Conservation (phyloP, 352 stramenopile species). For the Pythium phragmitis region DNA sequence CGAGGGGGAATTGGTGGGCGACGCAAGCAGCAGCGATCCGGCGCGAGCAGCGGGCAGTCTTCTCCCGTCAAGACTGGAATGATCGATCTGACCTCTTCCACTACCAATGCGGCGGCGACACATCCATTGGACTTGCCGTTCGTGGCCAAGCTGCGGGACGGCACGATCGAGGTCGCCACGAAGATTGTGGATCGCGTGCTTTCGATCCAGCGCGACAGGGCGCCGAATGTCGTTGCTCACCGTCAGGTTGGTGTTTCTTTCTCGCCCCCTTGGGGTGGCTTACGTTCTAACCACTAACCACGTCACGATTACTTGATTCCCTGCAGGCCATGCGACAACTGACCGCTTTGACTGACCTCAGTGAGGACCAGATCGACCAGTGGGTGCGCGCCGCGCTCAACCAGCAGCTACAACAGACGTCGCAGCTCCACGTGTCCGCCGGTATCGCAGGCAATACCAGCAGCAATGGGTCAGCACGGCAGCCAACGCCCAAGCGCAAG, state of each 20-base stretch:
- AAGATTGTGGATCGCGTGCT: conserved; percentile 56
- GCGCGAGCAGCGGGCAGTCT: conserved; percentile 31
- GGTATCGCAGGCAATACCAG: not conserved
- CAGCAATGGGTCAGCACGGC: conserved; percentile 25
- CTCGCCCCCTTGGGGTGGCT: not conserved
- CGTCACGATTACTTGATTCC: not conserved
- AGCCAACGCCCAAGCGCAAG: conserved; percentile 56
- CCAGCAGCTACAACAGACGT: conserved; percentile 25
- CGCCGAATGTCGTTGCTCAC: conserved; percentile 38
- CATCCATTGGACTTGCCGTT: conserved; percentile 56
- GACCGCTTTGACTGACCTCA: conserved; percentile 55
- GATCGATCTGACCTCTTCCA: conserved; percentile 23
- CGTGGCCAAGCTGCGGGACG: conserved; percentile 34
- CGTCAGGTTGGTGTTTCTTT: conserved; percentile 33
- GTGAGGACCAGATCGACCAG: conserved; percentile 57
- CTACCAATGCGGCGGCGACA: conserved; percentile 14
- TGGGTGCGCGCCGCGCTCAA: conserved; percentile 42
- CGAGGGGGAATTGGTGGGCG: conserved; percentile 39
- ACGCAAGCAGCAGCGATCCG: conserved; percentile 36
- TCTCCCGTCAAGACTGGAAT: conserved; percentile 31
- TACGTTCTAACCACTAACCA: not conserved
- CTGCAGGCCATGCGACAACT: conserved; percentile 47
- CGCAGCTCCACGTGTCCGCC: conserved; percentile 18
- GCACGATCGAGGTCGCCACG: conserved; percentile 41
- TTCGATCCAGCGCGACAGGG: conserved; percentile 50